phyloP scores from a whole-genome alignment of 2,329 filamentous ascomycete genomes.

The Aspergillus sp. region DNA sequence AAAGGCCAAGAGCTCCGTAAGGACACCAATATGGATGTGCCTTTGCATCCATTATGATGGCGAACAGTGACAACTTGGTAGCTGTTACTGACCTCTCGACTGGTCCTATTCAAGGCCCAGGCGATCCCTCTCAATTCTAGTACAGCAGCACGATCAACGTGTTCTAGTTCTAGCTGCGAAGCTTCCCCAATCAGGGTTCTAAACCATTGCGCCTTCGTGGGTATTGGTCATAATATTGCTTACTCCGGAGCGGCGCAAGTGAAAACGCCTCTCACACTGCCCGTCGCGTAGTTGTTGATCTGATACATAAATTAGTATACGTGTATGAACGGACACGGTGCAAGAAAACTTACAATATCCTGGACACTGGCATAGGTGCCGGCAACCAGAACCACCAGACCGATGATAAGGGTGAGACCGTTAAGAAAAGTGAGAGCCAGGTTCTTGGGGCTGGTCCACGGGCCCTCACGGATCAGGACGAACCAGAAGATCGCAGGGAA shows the following conservation, averaged over 20 bases:
- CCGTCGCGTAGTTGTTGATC: constrained; percentile 63
- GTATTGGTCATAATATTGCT: background rate
- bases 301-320: constrained; percentile 9
- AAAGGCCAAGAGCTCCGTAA: too few species aligned
- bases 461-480: constrained; percentile 26
- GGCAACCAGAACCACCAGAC: constrained; percentile 69
- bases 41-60: too few species aligned
- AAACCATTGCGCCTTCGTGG: too few species aligned
- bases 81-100: too few species aligned
- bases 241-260: constrained; percentile 51
- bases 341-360: constrained; percentile 30
- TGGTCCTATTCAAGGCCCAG: too few species aligned
- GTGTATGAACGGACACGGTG: background rate
- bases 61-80: too few species aligned
- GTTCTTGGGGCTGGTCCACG: constrained; percentile 37
- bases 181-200: too few species aligned
- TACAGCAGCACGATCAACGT: background rate
- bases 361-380: constrained; percentile 69
- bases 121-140: too few species aligned
- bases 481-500: constrained; percentile 48
- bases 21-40: too few species aligned
- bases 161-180: background rate
- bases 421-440: constrained; percentile 62
- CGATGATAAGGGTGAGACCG: constrained; percentile 64
- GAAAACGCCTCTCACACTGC: constrained; percentile 66